These are phyloP conservation scores for Ascochyta rabiei DNA, from an alignment of 2,329 filamentous ascomycete genomes.

Conservation along the genomic window DNA sequence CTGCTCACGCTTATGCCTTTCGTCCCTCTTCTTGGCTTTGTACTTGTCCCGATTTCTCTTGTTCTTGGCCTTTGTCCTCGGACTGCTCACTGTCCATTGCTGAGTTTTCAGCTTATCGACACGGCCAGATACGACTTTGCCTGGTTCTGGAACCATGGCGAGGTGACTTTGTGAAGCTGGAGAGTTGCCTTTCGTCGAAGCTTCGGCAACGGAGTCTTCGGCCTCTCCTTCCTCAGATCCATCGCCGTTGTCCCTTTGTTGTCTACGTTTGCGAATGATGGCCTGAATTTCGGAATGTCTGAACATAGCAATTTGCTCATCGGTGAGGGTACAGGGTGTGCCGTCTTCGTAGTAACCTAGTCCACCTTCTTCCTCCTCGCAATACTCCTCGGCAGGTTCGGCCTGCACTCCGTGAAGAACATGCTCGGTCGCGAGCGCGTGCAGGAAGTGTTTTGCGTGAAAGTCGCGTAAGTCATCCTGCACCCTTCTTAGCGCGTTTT, in stretches of 20 bases:
- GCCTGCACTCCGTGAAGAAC: constrained; percentile 36
- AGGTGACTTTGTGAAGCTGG: constrained; percentile 1
- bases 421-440: constrained; percentile 42
- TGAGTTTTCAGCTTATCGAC: constrained; percentile 28
- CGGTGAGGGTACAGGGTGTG: constrained; percentile 84
- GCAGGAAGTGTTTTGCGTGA: constrained; percentile 52
- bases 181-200: not conserved
- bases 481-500: constrained; percentile 19
- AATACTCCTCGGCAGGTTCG: constrained; percentile 17
- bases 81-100: constrained; percentile 37
- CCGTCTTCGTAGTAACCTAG: constrained; percentile 88
- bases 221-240: constrained; percentile 20
- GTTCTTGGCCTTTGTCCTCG: constrained; percentile 32
- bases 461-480: constrained; percentile 54
- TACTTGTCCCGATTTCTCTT: constrained; percentile 34
- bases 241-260: constrained; percentile 29
- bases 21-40: constrained; percentile 32
- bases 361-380: constrained; percentile 64
- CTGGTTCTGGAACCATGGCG: constrained; percentile 2
- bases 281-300: constrained; percentile 84
- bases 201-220: constrained; percentile 1
- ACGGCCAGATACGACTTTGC: constrained; percentile 20
- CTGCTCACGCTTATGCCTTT: constrained; percentile 25
- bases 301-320: constrained; percentile 90
- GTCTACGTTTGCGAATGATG: constrained; percentile 56